Conservation (phyloP, 1,284 basidiomycete genomes). For the Austroboletus niveus region DNA sequence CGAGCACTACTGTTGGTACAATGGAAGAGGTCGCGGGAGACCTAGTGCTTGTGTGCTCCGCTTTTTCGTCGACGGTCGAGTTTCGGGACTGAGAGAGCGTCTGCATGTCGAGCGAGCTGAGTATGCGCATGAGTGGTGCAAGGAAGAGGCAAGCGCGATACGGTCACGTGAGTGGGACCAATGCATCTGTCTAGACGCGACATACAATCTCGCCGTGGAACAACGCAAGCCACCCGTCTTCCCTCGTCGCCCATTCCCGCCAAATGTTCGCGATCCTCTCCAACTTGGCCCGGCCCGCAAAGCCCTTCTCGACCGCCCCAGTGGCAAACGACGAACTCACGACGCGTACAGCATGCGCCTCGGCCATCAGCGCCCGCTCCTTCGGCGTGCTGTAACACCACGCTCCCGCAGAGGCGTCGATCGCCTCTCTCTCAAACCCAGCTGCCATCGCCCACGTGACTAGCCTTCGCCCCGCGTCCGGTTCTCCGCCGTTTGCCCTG, state of each 20-base stretch:
- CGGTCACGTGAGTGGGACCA: constrained; percentile 14
- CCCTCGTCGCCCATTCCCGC: constrained; percentile 31
- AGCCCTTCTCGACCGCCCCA: constrained; percentile 28
- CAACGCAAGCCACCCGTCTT: constrained; percentile 36
- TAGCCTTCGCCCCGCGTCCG: constrained; percentile 25
- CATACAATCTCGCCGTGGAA: constrained; percentile 37
- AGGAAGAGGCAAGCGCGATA: background rate
- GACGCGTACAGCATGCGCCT: constrained; percentile 36
- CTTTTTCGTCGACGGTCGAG: background rate
- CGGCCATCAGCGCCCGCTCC: constrained; percentile 36
- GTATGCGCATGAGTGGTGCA: constrained; percentile 17
- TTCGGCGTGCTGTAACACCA: constrained; percentile 37
- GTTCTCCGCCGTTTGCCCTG: constrained; percentile 21
- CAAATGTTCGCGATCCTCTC: constrained; percentile 26
- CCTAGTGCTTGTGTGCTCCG: background rate
- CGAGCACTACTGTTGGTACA: constrained; percentile 49
- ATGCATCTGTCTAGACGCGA: constrained; percentile 9
- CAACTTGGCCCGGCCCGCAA: constrained; percentile 28
- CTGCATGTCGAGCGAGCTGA: constrained; percentile 8
- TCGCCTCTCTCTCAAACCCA: constrained; percentile 24
- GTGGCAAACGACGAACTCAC: constrained; percentile 31
- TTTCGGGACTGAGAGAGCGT: background rate
- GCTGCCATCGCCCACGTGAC: constrained; percentile 27
- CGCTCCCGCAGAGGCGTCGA: constrained; percentile 28
- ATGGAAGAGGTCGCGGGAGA: too few species aligned